Conservation (phyloP, 352 stramenopile species). For the Phytophthora meadii region DNA sequence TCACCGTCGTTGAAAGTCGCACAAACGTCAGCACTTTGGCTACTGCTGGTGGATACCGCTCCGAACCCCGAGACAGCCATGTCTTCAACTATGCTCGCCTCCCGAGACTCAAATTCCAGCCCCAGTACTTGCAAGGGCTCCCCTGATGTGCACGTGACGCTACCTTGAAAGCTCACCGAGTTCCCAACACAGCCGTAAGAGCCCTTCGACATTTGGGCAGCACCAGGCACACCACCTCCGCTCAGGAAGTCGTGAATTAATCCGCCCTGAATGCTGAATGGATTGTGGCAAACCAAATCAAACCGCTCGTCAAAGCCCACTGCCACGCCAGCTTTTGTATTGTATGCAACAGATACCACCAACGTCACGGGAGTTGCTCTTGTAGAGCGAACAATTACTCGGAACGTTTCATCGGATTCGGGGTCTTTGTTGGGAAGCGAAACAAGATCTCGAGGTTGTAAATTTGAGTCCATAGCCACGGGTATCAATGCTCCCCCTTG, state of each 20-base stretch:
- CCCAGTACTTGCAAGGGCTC: slow-evolving; percentile 63
- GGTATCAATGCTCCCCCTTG: slow-evolving; percentile 48
- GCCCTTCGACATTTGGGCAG: slow-evolving; percentile 43
- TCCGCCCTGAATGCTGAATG: slow-evolving; percentile 59
- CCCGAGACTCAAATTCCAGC: slow-evolving; percentile 58
- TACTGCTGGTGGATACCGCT: background rate
- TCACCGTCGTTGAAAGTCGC: slow-evolving; percentile 66
- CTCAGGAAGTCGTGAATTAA: slow-evolving; percentile 78
- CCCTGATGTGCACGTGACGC: slow-evolving; percentile 55
- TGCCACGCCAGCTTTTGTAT: slow-evolving; percentile 68
- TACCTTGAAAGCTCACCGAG: slow-evolving; percentile 63
- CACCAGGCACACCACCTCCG: slow-evolving; percentile 36
- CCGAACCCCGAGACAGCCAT: slow-evolving; percentile 58
- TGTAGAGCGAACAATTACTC: slow-evolving; percentile 66
- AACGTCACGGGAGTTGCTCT: slow-evolving; percentile 51
- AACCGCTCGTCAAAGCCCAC: slow-evolving; percentile 75
- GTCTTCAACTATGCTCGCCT: slow-evolving; percentile 41
- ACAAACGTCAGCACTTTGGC: slow-evolving; percentile 32
- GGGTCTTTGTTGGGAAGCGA: slow-evolving; percentile 51
- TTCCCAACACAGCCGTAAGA: slow-evolving; percentile 73
- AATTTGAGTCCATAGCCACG: slow-evolving; percentile 48
- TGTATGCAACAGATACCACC: slow-evolving; percentile 63
- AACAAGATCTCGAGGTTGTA: slow-evolving; percentile 61
- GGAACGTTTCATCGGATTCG: slow-evolving; percentile 49
- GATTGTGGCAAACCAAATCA: slow-evolving; percentile 65